These are phyloP conservation scores for Coriaria nepalensis DNA, from an alignment of 306 rosid genomes.

Conservation along the genomic window DNA sequence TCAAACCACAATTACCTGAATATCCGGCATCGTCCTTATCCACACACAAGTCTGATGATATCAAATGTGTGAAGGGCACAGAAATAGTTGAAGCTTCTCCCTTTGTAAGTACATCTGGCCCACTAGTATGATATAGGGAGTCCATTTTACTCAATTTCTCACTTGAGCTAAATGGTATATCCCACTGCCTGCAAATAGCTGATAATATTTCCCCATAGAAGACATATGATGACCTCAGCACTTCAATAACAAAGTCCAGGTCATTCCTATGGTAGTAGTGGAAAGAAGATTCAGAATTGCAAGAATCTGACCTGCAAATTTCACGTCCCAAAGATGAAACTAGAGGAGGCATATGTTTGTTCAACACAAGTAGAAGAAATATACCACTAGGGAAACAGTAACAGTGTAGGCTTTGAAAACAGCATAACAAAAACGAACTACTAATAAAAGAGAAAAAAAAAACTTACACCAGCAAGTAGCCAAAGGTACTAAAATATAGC, in stretches of 20 bases:
- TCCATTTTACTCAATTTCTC: constrained; percentile 22
- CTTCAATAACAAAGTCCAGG: constrained; percentile 48
- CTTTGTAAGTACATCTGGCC: constrained; percentile 15
- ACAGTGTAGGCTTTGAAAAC: not conserved
- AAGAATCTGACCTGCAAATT: constrained; percentile 65
- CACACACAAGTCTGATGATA: constrained; percentile 26
- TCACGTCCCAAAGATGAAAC: constrained; percentile 18
- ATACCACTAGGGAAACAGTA: not conserved
- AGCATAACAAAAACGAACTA: constrained; percentile 9
- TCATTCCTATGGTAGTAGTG: constrained; percentile 73
- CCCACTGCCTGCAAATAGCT: constrained; percentile 66
- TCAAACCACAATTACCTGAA: constrained; percentile 19
- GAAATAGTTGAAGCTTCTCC: constrained; percentile 20
- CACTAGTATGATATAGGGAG: constrained; percentile 17
- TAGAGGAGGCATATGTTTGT: constrained; percentile 3
- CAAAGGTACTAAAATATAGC: constrained; percentile 59
- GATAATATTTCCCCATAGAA: constrained; percentile 41
- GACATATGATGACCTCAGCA: constrained; percentile 46
- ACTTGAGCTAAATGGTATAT: constrained; percentile 25
- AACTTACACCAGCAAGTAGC: constrained; percentile 93
- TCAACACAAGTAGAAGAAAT: not conserved
- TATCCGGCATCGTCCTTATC: constrained; percentile 29
- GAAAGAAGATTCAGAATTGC: constrained; percentile 40
- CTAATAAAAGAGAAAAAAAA: constrained; percentile 11
- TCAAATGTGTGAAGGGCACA: constrained; percentile 17